Evolutionary conservation across 2,329 filamentous ascomycete species (phyloP), one percentile per base, ranked within the genome.

Genomic region (Ceratocystis ficicola): DNA sequence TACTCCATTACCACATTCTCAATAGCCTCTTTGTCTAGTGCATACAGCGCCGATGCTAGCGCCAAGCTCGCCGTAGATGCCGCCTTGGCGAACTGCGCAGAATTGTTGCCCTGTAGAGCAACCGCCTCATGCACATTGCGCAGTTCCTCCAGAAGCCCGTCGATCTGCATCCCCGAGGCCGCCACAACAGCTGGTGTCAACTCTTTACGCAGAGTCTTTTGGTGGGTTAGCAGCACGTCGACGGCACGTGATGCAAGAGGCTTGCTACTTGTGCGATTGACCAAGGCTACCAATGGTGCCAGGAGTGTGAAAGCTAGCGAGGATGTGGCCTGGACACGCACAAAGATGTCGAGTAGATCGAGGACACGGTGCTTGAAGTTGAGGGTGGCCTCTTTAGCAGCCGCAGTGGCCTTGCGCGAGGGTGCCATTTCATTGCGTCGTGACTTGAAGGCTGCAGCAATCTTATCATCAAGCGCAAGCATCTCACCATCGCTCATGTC

Each of bases 401-500:
- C 88, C 73, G 90, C 90, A 71, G 88, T 88, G 72, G 94, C 86
- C 75, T 92, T 89, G 77, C 92, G 94, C 72, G 88, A 87, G 73
- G 81, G 86, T 1, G 79, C 77, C 17, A 78, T 78, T 20, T 71
- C 70, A 74, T 90, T 86, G 69, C 83, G 84, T 62, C 86, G 85
- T 70, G 92, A 86, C 70, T 86, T 85, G 80, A 97, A 95, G 68
- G 96, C 90, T 69, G 89, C 89, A 63, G 86, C 84, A 3, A 99
- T 83, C 72, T 93, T 87, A 10, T 83, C 83, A 71, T 97, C 93
- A 17, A 97, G 79, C 2, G 86, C 86, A 76, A 96, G 86, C 94
- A 97, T 97, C 73, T 96, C 88, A 20, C 93, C 91, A 76, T 97
- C 93, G 68, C 90, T 88, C 91, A 99, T 96, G 75, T 96, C 90